These are phyloP conservation scores for Silene vulgaris DNA, from an alignment of 179 eudicot species.

Conservation along the genomic window DNA sequence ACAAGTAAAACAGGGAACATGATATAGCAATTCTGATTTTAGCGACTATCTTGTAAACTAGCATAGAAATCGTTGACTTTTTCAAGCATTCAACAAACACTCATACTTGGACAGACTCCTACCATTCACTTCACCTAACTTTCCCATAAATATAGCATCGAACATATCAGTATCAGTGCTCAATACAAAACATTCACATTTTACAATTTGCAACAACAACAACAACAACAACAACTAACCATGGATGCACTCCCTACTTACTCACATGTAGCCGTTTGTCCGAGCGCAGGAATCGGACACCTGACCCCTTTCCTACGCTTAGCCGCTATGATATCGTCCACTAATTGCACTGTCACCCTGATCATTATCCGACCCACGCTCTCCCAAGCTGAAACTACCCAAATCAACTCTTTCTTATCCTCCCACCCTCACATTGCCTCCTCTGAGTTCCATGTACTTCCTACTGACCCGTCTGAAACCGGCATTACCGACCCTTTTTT, in stretches of 20 bases:
- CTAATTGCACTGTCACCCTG: conserved; percentile 5
- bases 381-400: conserved; percentile 22
- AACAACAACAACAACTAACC: neutral
- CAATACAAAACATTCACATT: too few relatives aligned
- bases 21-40: too few relatives aligned
- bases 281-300: conserved; percentile 24
- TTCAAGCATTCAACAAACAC: too few relatives aligned
- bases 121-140: too few relatives aligned
- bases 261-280: conserved; percentile 19
- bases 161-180: too few relatives aligned
- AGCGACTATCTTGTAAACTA: too few relatives aligned
- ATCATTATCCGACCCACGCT: conserved; percentile 17
- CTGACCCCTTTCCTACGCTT: conserved; percentile 18
- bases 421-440: neutral
- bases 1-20: too few relatives aligned
- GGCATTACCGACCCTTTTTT: conserved; percentile 16
- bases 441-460: neutral
- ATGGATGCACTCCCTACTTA: neutral
- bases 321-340: conserved; percentile 7
- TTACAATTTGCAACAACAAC: too few relatives aligned
- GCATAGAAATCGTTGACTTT: too few relatives aligned
- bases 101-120: too few relatives aligned
- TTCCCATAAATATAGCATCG: too few relatives aligned
- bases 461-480: neutral
- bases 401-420: conserved; percentile 35